Evolutionary conservation across 2,329 filamentous ascomycete species (phyloP).

Genomic region (Fusarium tricinctum): DNA sequence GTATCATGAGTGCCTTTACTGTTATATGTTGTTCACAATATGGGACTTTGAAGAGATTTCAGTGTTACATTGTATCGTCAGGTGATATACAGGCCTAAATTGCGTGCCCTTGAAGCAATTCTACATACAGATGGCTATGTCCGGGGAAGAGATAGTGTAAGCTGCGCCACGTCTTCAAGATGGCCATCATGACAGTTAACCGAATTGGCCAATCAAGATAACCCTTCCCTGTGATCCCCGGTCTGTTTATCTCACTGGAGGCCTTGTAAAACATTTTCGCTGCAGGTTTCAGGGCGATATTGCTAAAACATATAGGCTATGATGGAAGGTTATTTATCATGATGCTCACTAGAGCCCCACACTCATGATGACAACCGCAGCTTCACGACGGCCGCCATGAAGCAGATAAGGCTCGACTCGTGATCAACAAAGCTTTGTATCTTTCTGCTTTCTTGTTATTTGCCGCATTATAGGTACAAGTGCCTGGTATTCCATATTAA

Average conservation of each 20-base stretch:
- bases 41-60: slow-evolving; percentile 1
- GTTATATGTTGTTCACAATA: not conserved
- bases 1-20: not conserved
- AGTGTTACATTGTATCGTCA: too few relatives aligned
- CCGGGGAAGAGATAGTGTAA: not conserved
- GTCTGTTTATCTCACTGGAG: slow-evolving; percentile 11
- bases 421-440: not conserved
- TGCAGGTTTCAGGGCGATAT: slow-evolving; percentile 25
- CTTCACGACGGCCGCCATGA: slow-evolving; percentile 32
- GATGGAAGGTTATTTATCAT: not conserved
- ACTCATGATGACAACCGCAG: slow-evolving; percentile 17
- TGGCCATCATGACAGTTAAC: not conserved
- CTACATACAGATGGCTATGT: not conserved
- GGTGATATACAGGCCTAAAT: too few relatives aligned
- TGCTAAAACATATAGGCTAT: slow-evolving; percentile 7
- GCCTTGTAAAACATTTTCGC: slow-evolving; percentile 1
- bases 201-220: not conserved
- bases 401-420: not conserved
- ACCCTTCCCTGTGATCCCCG: not conserved
- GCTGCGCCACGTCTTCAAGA: slow-evolving; percentile 1
- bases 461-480: not conserved
- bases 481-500: not conserved
- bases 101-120: not conserved
- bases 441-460: too few relatives aligned
- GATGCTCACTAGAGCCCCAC: slow-evolving; percentile 20